Conservation (phyloP, 225 moss, liverwort and hornwort species). For the Sphagnum contortum region DNA sequence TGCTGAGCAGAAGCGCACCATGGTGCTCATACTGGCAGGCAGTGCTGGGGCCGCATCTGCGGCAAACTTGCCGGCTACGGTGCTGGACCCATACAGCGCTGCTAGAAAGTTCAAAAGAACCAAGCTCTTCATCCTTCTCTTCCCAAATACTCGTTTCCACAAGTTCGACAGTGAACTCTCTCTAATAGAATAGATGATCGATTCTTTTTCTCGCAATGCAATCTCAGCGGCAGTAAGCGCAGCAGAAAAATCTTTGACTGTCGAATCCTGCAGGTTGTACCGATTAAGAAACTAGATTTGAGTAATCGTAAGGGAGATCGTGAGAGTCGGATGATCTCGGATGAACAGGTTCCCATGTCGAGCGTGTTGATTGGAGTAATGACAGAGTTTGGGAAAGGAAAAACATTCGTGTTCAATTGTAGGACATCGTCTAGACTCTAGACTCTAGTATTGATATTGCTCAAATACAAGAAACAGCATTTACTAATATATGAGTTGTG, state of each 20-base stretch:
- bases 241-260: too few species aligned
- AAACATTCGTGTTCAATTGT: too few species aligned
- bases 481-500: too few species aligned
- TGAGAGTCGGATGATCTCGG: neutral
- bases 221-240: too few species aligned
- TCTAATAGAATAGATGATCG: neutral
- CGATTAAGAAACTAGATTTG: neutral
- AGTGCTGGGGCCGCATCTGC: conserved; percentile 52
- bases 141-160: conserved; percentile 31
- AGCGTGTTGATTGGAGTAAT: too few species aligned
- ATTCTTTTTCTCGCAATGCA: too few species aligned
- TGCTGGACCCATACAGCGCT: conserved; percentile 75
- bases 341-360: too few species aligned
- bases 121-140: conserved; percentile 40
- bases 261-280: too few species aligned
- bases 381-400: too few species aligned
- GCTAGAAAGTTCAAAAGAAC: conserved; percentile 66
- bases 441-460: neutral
- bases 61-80: conserved; percentile 60
- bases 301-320: neutral
- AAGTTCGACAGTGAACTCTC: conserved; percentile 13
- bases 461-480: conserved; percentile 8
- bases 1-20: conserved; percentile 60
- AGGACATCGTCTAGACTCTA: neutral
- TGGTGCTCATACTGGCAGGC: conserved; percentile 58